phyloP scores from a whole-genome alignment of 345 rosid species.

The Eucalyptus sp. region DNA sequence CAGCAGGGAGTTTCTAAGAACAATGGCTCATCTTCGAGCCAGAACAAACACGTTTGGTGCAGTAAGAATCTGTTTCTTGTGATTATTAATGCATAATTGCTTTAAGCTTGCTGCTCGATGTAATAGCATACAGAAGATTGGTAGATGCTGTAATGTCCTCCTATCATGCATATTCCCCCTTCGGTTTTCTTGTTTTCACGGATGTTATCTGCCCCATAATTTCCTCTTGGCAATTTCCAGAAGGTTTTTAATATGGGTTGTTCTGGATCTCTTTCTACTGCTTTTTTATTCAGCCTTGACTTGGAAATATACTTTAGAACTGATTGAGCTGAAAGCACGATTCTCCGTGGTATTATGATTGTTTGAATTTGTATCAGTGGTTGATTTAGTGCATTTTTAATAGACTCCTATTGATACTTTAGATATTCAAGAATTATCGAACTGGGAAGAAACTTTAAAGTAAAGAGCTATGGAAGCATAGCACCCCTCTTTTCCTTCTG shows the following conservation, averaged over 20 bases:
- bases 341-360: background rate
- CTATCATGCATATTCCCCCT: background rate
- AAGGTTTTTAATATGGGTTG: background rate
- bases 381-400: background rate
- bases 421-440: background rate
- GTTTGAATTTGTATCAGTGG: background rate
- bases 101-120: background rate
- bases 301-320: background rate
- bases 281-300: background rate
- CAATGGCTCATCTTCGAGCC: constrained; percentile 96
- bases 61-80: constrained; percentile 27
- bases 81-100: background rate
- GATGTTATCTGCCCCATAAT: background rate
- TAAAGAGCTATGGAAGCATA: background rate
- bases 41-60: constrained; percentile 96
- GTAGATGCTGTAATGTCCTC: background rate
- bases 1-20: constrained; percentile 86
- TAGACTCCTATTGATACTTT: background rate
- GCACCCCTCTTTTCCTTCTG: background rate
- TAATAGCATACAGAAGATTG: background rate
- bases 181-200: background rate
- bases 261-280: background rate
- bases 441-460: background rate
- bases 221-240: background rate
- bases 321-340: background rate